Evolutionary conservation across 176 grass and related monocot species (phyloP).

Genomic region (Tuctoria greenei): DNA sequence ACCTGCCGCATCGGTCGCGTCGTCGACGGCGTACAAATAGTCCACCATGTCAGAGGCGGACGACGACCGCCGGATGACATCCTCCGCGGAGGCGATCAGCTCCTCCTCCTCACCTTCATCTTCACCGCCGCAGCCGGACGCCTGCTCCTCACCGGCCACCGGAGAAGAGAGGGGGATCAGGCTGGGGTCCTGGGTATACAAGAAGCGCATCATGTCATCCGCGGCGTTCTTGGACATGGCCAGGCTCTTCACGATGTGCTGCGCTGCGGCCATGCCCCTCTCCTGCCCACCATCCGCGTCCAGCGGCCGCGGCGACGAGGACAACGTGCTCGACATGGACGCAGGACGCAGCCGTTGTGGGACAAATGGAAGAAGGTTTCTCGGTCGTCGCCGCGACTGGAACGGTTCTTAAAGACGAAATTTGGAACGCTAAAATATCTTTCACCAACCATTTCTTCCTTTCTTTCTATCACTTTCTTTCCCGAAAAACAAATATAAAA

Average conservation of each 20-base stretch:
- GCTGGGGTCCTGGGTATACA: slow-evolving; percentile 60
- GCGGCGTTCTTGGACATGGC: slow-evolving; percentile 79
- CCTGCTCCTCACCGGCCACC: background rate
- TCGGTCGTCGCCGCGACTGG: background rate
- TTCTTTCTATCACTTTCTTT: too few relatives aligned
- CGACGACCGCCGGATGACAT: slow-evolving; percentile 24
- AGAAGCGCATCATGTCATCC: too few relatives aligned
- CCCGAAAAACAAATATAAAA: too few relatives aligned
- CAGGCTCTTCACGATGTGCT: slow-evolving; percentile 57
- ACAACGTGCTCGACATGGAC: background rate
- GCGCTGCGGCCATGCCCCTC: slow-evolving; percentile 57
- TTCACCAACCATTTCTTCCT: too few relatives aligned
- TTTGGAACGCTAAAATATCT: background rate
- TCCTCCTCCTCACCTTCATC: slow-evolving; percentile 33
- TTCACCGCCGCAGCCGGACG: background rate
- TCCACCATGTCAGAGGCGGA: slow-evolving; percentile 1
- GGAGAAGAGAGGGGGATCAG: slow-evolving; percentile 23
- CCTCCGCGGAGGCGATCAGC: slow-evolving; percentile 35
- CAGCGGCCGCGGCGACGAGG: slow-evolving; percentile 23
- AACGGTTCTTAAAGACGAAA: background rate
- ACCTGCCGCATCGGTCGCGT: slow-evolving; percentile 51
- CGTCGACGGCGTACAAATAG: slow-evolving; percentile 50
- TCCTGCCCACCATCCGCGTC: slow-evolving; percentile 38
- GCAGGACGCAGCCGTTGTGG: background rate
- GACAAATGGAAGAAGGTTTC: background rate